Conservation (phyloP, 2,329 filamentous ascomycete genomes). For the Cercospora citrullina region DNA sequence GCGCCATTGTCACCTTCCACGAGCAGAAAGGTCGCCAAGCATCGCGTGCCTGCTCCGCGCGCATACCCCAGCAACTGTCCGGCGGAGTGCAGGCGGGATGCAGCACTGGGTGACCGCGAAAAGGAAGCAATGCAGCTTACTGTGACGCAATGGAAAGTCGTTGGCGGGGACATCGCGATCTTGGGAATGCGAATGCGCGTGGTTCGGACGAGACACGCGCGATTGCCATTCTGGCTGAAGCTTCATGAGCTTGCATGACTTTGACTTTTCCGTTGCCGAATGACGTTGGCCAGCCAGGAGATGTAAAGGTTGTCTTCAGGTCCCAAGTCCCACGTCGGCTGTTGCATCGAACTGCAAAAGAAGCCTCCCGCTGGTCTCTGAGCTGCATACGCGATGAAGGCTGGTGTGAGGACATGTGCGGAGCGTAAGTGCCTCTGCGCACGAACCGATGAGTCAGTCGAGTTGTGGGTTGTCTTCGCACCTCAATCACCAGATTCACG, state of each 20-base stretch:
- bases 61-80: background rate
- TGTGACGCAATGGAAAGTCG: background rate
- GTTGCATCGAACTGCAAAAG: no score
- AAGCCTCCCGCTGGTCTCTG: no score
- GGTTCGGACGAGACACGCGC: background rate
- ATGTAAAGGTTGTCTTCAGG: no score
- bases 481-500: background rate
- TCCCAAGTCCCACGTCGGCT: no score
- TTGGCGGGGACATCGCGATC: background rate
- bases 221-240: background rate
- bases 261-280: background rate
- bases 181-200: background rate
- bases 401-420: no score
- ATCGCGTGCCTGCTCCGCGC: background rate
- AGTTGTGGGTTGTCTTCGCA: no score
- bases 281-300: background rate
- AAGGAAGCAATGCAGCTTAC: background rate
- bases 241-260: background rate
- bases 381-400: no score
- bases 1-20: background rate
- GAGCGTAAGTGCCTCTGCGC: background rate
- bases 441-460: no score
- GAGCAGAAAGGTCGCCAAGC: conserved; percentile 1
- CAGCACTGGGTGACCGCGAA: background rate
- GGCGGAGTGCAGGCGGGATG: background rate